Conservation (phyloP, 2,329 filamentous ascomycete species). For the Stemphylium lycopersici region DNA sequence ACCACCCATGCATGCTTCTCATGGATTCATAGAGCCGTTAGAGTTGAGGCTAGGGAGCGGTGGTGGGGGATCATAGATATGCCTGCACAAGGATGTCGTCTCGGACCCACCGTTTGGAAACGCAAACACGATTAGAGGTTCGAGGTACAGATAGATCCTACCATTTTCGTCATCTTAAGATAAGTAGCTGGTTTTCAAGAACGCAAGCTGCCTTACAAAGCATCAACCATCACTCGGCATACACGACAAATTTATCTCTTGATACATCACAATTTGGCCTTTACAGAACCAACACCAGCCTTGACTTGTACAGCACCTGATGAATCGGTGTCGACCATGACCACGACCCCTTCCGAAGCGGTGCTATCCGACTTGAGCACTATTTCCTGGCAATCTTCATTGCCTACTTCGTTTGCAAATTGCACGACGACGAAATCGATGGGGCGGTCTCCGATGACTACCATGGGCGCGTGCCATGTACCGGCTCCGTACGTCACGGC, state of each 20-base stretch:
- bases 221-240: neutral
- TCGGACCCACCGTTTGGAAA: no score
- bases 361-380: slow-evolving; percentile 44
- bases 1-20: neutral
- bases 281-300: slow-evolving; percentile 42
- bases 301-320: slow-evolving; percentile 44
- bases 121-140: neutral
- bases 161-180: neutral
- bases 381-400: slow-evolving; percentile 90
- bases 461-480: slow-evolving; percentile 98
- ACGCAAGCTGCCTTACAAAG: neutral
- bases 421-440: slow-evolving; percentile 86
- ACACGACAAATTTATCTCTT: neutral
- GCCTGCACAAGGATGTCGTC: no score
- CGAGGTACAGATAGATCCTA: neutral
- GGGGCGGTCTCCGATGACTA: slow-evolving; percentile 72
- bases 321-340: slow-evolving; percentile 41
- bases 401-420: slow-evolving; percentile 79
- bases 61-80: no score
- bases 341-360: slow-evolving; percentile 43
- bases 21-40: no score
- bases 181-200: neutral
- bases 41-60: no score
- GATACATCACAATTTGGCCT: slow-evolving; percentile 32
- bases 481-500: slow-evolving; percentile 91